A percentile compares a stretch with the other conserved stretches of the same genome.
Evolutionary conservation across 306 rosid genomes (phyloP).

Genomic region (Trifolium subterraneum): DNA sequence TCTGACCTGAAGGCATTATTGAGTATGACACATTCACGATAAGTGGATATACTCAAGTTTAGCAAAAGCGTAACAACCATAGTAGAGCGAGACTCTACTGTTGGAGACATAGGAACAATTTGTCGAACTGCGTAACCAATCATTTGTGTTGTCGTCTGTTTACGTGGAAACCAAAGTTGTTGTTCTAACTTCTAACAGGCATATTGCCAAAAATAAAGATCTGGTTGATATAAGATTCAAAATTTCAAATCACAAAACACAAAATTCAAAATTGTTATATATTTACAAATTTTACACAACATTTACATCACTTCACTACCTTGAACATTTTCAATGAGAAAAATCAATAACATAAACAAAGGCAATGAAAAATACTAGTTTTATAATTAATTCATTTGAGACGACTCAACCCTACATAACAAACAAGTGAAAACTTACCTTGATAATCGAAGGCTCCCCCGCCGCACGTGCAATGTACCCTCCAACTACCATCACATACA

Average conservation of each 20-base stretch:
- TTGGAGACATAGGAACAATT: not conserved
- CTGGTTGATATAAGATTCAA: not conserved
- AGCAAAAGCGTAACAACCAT: not conserved
- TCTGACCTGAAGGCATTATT: not conserved
- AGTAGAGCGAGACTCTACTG: not conserved
- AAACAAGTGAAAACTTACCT: slow-evolving; percentile 46
- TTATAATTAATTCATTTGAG: not conserved
- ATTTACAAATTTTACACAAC: not conserved
- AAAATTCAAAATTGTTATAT: not conserved
- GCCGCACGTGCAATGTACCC: slow-evolving; percentile 49
- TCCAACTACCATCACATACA: slow-evolving; percentile 92
- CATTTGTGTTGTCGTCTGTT: not conserved
- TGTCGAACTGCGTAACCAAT: not conserved
- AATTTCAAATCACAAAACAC: no score
- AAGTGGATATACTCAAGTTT: not conserved
- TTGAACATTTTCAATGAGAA: slow-evolving; percentile 17
- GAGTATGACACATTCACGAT: not conserved
- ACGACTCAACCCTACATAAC: not conserved
- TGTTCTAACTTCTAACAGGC: not conserved
- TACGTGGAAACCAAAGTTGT: not conserved
- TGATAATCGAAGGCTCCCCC: slow-evolving; percentile 58
- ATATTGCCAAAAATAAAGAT: not conserved
- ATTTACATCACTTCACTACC: not conserved
- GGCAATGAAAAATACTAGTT: not conserved
- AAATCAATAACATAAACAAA: not conserved